Evolutionary conservation across 2,329 filamentous ascomycete genomes (phyloP).

Genomic region (Xylaria sp.): DNA sequence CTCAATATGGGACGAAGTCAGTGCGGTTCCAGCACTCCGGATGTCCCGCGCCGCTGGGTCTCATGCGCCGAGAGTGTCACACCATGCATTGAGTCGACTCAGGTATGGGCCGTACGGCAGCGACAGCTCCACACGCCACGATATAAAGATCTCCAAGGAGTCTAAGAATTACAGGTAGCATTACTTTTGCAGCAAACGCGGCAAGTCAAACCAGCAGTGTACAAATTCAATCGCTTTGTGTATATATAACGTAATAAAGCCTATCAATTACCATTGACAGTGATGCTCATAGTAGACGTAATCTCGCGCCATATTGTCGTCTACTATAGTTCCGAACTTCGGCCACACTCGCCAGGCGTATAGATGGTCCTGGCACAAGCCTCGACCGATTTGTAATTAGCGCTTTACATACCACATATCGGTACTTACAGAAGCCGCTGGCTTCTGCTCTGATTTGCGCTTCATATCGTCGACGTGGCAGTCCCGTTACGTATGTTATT

Average conservation of each 20-base stretch:
- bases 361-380: background rate
- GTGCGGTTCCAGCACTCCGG: conserved; percentile 25
- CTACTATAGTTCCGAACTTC: conserved; percentile 31
- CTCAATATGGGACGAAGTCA: conserved; percentile 15
- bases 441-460: background rate
- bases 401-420: background rate
- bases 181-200: background rate
- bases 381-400: background rate
- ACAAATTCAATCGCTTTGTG: conserved; percentile 26
- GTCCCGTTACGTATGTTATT: conserved; percentile 30
- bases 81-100: conserved; percentile 25
- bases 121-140: background rate
- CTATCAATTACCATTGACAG: conserved; percentile 7
- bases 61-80: conserved; percentile 24
- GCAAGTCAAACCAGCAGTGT: background rate
- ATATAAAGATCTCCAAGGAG: background rate
- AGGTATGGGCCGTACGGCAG: background rate
- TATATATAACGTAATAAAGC: conserved; percentile 25
- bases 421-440: background rate
- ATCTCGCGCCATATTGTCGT: conserved; percentile 27
- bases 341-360: conserved; percentile 9
- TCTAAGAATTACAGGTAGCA: background rate
- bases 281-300: conserved; percentile 20
- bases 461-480: background rate
- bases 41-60: conserved; percentile 25